phyloP scores from a whole-genome alignment of 768 basidiomycete genomes.

The Kwoniella pini region DNA sequence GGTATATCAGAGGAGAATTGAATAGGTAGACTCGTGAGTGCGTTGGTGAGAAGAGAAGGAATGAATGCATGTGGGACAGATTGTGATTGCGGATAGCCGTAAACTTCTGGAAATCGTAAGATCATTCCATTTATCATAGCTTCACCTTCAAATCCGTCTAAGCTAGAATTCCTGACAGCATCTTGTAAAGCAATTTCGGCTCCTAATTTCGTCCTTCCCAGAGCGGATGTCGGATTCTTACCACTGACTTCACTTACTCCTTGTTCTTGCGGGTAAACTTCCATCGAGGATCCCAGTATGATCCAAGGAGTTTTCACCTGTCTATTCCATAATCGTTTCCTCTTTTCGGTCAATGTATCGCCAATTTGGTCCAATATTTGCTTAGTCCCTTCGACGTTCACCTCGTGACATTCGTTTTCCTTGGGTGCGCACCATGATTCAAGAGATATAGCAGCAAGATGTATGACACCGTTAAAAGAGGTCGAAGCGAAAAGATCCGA shows the following conservation, averaged over 20 bases:
- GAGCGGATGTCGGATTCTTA: conserved; percentile 29
- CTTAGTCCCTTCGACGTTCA: conserved; percentile 61
- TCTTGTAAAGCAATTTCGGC: conserved; percentile 36
- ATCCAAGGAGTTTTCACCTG: conserved; percentile 44
- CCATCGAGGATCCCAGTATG: conserved; percentile 43
- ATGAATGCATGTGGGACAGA: conserved; percentile 43
- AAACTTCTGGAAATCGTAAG: conserved; percentile 48
- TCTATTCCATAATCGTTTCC: conserved; percentile 4
- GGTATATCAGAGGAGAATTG: conserved; percentile 44
- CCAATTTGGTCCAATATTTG: conserved; percentile 28
- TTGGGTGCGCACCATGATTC: conserved; percentile 42
- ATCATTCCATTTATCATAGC: conserved; percentile 21
- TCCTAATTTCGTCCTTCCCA: conserved; percentile 43
- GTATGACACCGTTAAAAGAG: conserved; percentile 40
- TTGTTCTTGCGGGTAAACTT: conserved; percentile 42
- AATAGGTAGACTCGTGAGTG: conserved; percentile 45
- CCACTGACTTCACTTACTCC: conserved; percentile 24
- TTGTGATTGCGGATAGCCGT: conserved; percentile 34
- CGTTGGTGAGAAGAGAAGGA: conserved; percentile 39
- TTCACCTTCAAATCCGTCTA: not conserved
- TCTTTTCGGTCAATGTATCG: not conserved
- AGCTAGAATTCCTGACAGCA: not conserved
- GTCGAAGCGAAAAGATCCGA: conserved; percentile 24
- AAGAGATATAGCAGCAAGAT: conserved; percentile 42
- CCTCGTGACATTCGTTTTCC: conserved; percentile 35